Base-by-base conservation (phyloP, 345 rosid species). In the Schrenkiella parvula region DNA sequence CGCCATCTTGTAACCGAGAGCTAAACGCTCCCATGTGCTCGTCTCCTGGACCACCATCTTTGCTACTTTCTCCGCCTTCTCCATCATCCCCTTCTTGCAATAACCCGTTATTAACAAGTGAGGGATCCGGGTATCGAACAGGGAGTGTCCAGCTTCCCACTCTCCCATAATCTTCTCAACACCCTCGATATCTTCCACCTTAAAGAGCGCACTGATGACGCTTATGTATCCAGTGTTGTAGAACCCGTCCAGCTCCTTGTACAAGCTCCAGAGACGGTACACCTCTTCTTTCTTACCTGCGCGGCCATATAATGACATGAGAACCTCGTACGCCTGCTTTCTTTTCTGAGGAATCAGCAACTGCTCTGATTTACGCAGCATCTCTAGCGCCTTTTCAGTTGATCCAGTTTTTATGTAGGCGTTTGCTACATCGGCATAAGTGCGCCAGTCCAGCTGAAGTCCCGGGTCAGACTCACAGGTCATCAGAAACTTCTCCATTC, bases 161-260 rank as follows among this genome's bases (percentile, higher is more conserved):
- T 88, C 92, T 57, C 63, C 70, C 42, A 77, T 81, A 51, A 87
- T 79, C 68, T 50, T 83, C 77, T 85, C 88, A 11, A 84, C 89
- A 50, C 83, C 82, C 25, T 63, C 82, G 5, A 84, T 41, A 34
- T 88, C 89, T 42, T 81, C 87, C 64, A 87, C 41, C 76, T 82
- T 87, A 54, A 81, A 46, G 55, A 86, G 80, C n/a, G 89, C 80
- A 25, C 80, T 80, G 46, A 88, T 72, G 72, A 91, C 81, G 9
- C 82, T 51, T 1, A 79, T 13, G 67, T 87, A 86, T 28, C 87
- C 79, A 0, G 81, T 64, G 66, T 80, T 88, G 69, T 71, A 53
- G 39, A 78, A 59, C 50, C 68, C 77, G 4, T 79, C 81, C 39
- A 50, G 54, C 15, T 37, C 47, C 75, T 88, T 91, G 58, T 72